Evolutionary conservation across 2,329 filamentous ascomycete species (phyloP), one percentile per base, ranked within the genome.

Genomic region (Fusarium nurragi): DNA sequence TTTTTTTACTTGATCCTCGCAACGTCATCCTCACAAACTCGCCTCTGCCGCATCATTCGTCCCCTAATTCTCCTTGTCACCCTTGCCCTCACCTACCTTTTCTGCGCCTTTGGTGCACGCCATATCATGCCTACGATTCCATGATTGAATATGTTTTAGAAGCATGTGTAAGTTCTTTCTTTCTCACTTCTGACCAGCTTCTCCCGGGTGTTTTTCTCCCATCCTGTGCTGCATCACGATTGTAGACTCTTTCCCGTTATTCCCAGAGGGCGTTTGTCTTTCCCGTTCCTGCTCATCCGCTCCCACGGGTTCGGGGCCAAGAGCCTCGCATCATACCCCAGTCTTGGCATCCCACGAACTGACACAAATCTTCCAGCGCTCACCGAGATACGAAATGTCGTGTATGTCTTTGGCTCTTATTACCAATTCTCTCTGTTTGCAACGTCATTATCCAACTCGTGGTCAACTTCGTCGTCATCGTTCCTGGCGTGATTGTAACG

Each of bases 371-470:
- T 39, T 43, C 74, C 73, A 82, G 80, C 80, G 76, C 80, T 82
- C 75, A 76, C 76, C 74, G 77, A 81, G 76, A 77, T 83, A 76
- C 77, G 77, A 78, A 83, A 83, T 81, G 79, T 78, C 75, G 78
- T 83, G 80, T 82, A 82, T 65, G 79, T 79, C 64, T 22, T 26
- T 54, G 37, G 26, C 43, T 50, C 37, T 54, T 25, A 26, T 34
- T 22, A 21, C 47, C 40, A 30, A 44, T 38, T 26, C 47, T 39
- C 66, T 65, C 68, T 67, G 14, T 48, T 48, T 54, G 36, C 23
- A 34, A 36, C 43, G 39, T 55, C 61, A 38, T 53, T 60, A 14
- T 38, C 34, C 25, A 52, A 40, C 34, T 45, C 23, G 32, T 53
- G 51, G 45, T 37, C 36, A 58, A 36, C 45, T 36, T 58, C 54